Conservation (phyloP, 2,329 filamentous ascomycete species). For the Monilinia fructigena region DNA sequence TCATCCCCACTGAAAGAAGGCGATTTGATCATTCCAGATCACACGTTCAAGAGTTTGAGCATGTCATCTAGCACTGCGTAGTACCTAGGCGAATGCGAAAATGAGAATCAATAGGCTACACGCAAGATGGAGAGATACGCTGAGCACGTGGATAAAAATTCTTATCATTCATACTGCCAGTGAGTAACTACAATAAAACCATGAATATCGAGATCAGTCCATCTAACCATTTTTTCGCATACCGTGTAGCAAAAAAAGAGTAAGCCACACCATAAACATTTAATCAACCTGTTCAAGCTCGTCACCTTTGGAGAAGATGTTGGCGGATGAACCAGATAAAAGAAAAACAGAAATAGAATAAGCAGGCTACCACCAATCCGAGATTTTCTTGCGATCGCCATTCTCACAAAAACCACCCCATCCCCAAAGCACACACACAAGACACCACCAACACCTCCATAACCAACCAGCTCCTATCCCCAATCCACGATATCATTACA, state of each 20-base stretch:
- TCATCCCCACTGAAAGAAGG: slow-evolving; percentile 14
- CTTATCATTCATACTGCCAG: neutral
- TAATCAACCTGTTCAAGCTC: neutral
- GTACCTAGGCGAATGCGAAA: neutral
- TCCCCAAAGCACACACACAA: neutral
- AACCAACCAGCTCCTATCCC: neutral
- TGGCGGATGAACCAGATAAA: neutral
- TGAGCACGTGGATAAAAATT: neutral
- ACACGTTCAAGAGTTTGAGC: no score
- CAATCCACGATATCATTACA: neutral
- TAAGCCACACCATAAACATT: neutral
- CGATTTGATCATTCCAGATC: neutral
- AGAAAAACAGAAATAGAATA: neutral
- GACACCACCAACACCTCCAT: slow-evolving; percentile 9
- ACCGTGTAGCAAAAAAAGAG: neutral
- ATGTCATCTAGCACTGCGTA: neutral
- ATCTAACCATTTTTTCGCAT: slow-evolving; percentile 8
- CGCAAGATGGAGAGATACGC: neutral
- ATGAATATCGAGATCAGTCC: neutral
- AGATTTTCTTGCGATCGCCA: slow-evolving; percentile 9
- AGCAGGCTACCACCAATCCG: slow-evolving; percentile 4
- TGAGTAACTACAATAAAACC: neutral
- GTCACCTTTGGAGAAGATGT: neutral
- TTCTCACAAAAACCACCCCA: slow-evolving; percentile 16
- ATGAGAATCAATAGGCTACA: neutral